phyloP scores from a whole-genome alignment of 805 yeast genomes.

The Starmera amethionina region DNA sequence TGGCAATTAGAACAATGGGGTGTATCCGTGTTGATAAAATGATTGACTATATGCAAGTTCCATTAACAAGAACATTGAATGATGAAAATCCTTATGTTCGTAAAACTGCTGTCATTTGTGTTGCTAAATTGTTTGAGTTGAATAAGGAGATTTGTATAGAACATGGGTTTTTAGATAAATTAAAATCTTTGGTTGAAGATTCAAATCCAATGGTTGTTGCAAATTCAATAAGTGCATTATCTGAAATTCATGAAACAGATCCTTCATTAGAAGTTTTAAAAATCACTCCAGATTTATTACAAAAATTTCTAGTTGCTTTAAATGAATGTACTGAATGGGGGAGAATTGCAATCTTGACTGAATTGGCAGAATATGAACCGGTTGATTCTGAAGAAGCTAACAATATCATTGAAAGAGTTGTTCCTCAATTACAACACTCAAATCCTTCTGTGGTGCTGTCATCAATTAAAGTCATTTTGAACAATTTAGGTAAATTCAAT shows the following conservation, averaged over 20 bases:
- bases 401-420: conserved; percentile 79
- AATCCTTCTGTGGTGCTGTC: conserved; percentile 91
- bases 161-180: conserved; percentile 68
- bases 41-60: conserved; percentile 90
- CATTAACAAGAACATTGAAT: conserved; percentile 69
- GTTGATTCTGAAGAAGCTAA: conserved; percentile 54
- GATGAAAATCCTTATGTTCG: conserved; percentile 97
- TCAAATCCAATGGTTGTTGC: conserved; percentile 97
- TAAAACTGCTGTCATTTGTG: conserved; percentile 95
- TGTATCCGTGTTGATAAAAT: conserved; percentile 92
- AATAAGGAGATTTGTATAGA: conserved; percentile 75
- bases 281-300: conserved; percentile 31
- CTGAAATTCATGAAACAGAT: conserved; percentile 70
- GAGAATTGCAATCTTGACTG: conserved; percentile 76
- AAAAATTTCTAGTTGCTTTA: conserved; percentile 67
- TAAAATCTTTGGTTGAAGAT: conserved; percentile 66
- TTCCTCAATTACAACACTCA: conserved; percentile 94
- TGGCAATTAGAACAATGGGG: conserved; percentile 98
- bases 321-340: conserved; percentile 99
- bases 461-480: conserved; percentile 70
- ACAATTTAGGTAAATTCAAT: conserved; percentile 46
- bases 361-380: conserved; percentile 64
- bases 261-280: conserved; percentile 38
- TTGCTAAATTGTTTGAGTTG: conserved; percentile 86
- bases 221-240: conserved; percentile 77